Percentiles rank a stretch among this genome's conserved stretches.
phyloP scores from a whole-genome alignment of 441 rosid genomes.

The Euphorbia corollata region DNA sequence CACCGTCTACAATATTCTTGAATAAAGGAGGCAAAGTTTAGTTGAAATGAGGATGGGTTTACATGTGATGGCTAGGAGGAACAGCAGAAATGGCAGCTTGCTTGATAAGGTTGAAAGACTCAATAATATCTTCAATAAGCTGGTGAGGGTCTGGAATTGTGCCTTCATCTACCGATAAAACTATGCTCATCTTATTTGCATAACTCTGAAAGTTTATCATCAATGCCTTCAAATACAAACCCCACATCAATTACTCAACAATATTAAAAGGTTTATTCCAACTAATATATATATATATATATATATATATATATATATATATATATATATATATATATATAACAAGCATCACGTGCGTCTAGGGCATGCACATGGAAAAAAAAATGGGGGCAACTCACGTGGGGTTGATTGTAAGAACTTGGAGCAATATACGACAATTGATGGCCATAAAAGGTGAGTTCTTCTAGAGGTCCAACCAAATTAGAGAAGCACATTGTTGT shows the following conservation, averaged over 20 bases:
- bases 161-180: constrained; percentile 31
- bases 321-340: no score
- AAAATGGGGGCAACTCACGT: constrained; percentile 2
- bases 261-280: background rate
- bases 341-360: no score
- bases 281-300: no score
- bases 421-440: constrained; percentile 21
- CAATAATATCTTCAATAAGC: constrained; percentile 28
- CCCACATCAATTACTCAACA: background rate
- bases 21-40: background rate
- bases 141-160: constrained; percentile 31
- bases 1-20: background rate
- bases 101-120: constrained; percentile 28
- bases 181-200: constrained; percentile 28
- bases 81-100: constrained; percentile 17
- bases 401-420: constrained; percentile 21
- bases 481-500: constrained; percentile 28
- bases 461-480: constrained; percentile 22
- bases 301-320: no score
- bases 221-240: constrained; percentile 25
- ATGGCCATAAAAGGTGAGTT: constrained; percentile 18
- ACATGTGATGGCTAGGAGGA: background rate
- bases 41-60: no score
- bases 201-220: constrained; percentile 38
- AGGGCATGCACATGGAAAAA: no score